phyloP scores from a whole-genome alignment of 1,139 yeast species.

The Sugiyamaella xylanicola region DNA sequence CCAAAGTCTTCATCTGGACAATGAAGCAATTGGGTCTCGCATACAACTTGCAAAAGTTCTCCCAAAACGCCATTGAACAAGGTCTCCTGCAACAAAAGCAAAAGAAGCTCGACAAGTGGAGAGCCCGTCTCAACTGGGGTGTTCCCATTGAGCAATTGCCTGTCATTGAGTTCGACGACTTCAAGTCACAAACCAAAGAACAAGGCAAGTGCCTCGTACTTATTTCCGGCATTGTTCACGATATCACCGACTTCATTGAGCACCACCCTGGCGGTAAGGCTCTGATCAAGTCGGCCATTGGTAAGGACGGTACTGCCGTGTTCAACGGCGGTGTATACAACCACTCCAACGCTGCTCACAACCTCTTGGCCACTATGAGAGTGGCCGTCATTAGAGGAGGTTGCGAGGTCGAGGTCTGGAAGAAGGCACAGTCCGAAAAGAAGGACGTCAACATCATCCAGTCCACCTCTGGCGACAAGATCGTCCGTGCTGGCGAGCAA shows the following conservation, averaged over 20 bases:
- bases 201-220: constrained; percentile 62
- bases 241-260: constrained; percentile 77
- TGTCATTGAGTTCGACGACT: constrained; percentile 85
- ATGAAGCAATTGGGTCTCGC: constrained; percentile 82
- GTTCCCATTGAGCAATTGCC: constrained; percentile 81
- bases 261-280: constrained; percentile 99
- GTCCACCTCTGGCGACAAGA: constrained; percentile 54
- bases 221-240: constrained; percentile 93
- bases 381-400: constrained; percentile 92
- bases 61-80: constrained; percentile 95
- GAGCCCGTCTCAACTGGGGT: constrained; percentile 88
- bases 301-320: constrained; percentile 96
- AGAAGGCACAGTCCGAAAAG: constrained; percentile 56
- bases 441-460: constrained; percentile 55
- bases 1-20: constrained; percentile 74
- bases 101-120: constrained; percentile 86
- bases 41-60: constrained; percentile 86
- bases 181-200: constrained; percentile 64
- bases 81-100: constrained; percentile 95
- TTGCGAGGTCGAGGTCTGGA: constrained; percentile 83
- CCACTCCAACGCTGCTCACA: constrained; percentile 97
- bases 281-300: constrained; percentile 78
- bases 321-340: constrained; percentile 98
- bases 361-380: constrained; percentile 92
- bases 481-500: constrained; percentile 63